Percentiles rank a stretch among this genome's conserved stretches.
phyloP scores from a whole-genome alignment of 305 asterid species.

The Euphrasia arctica region DNA sequence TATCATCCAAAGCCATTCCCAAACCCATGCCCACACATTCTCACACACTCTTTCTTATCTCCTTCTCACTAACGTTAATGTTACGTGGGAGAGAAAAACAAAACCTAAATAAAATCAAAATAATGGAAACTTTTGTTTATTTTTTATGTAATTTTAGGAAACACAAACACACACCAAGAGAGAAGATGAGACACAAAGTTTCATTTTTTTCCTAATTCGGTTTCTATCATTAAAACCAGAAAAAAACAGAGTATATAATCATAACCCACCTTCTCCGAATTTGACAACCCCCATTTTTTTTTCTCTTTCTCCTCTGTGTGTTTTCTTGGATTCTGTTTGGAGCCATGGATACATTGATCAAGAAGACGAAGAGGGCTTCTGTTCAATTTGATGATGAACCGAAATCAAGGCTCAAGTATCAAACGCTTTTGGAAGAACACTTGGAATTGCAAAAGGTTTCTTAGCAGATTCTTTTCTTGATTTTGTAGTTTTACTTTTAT shows the following conservation, averaged over 20 bases:
- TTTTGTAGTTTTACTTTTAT: neutral
- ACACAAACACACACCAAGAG: conserved; percentile 26
- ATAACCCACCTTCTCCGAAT: neutral
- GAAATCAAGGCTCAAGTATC: conserved; percentile 36
- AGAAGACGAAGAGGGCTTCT: conserved; percentile 48
- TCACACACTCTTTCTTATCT: conserved; percentile 11
- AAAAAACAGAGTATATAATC: neutral
- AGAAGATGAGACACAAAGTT: conserved; percentile 32
- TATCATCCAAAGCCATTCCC: conserved; percentile 24
- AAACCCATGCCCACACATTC: conserved; percentile 21
- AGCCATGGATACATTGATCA: conserved; percentile 8
- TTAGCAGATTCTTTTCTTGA: neutral
- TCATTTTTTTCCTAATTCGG: conserved; percentile 21
- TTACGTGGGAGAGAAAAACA: conserved; percentile 24
- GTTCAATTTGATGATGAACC: conserved; percentile 33
- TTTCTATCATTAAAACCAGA: conserved; percentile 11
- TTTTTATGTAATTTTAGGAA: conserved; percentile 15
- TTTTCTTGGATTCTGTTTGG: conserved; percentile 15
- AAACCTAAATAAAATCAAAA: conserved; percentile 25
- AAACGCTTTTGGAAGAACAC: conserved; percentile 40
- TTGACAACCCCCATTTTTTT: neutral
- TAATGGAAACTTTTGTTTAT: conserved; percentile 27
- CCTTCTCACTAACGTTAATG: conserved; percentile 27
- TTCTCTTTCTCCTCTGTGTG: conserved; percentile 9
- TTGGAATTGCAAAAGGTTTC: conserved; percentile 58